Evolutionary conservation across 371 early-diverging fungal genomes (phyloP).

Genomic region (Actinomortierella wolfii): DNA sequence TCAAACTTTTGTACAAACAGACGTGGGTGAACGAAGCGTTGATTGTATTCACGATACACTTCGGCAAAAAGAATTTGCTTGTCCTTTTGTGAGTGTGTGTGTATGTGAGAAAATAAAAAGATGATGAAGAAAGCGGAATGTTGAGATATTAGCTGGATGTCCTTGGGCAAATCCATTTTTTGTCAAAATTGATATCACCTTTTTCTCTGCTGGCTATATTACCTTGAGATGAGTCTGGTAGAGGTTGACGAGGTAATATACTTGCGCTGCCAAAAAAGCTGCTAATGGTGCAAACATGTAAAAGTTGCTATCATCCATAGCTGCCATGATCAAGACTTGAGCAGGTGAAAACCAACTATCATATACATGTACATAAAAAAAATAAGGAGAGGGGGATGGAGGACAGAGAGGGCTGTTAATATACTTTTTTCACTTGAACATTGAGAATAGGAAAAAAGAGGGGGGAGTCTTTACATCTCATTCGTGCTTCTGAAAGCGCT

Average conservation of each 20-base stretch:
- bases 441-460: not conserved
- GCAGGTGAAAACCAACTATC: slow-evolving; percentile 45
- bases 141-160: no score
- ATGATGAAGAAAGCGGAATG: not conserved
- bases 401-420: no score
- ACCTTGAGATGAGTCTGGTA: slow-evolving; percentile 42
- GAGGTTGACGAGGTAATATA: slow-evolving; percentile 23
- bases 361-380: not conserved
- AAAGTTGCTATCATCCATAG: slow-evolving; percentile 28
- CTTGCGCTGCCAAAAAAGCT: slow-evolving; percentile 22
- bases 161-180: not conserved
- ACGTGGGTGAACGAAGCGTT: slow-evolving; percentile 37
- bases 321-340: slow-evolving; percentile 34
- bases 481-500: not conserved
- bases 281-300: slow-evolving; percentile 31
- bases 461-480: not conserved
- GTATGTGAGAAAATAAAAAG: no score
- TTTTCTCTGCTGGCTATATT: not conserved
- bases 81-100: no score
- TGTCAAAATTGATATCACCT: no score
- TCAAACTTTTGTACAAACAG: slow-evolving; percentile 44
- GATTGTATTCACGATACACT: slow-evolving; percentile 32
- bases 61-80: slow-evolving; percentile 35
- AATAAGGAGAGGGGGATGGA: not conserved
- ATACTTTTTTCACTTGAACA: no score